These are phyloP conservation scores for Aspergillus leporis DNA, from an alignment of 495 filamentous ascomycete species.

Conservation along the genomic window DNA sequence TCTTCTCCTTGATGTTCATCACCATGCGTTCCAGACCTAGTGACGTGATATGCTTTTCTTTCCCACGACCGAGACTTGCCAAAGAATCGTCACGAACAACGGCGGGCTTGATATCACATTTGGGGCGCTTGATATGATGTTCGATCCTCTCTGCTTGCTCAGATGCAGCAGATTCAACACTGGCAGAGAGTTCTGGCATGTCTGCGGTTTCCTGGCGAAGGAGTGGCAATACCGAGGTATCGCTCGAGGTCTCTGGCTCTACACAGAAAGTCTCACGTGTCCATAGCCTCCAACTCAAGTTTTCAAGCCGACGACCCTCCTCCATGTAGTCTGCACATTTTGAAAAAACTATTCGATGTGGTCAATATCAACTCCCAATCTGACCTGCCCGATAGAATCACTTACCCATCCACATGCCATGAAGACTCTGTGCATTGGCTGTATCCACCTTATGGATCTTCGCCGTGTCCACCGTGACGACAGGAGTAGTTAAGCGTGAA, in stretches of 20 bases:
- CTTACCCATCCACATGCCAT: slow-evolving; percentile 98
- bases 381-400: neutral
- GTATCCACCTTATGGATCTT: slow-evolving; percentile 95
- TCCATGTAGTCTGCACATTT: slow-evolving; percentile 94
- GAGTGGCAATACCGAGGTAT: slow-evolving; percentile 44
- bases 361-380: slow-evolving; percentile 9
- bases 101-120: slow-evolving; percentile 44
- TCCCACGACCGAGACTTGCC: slow-evolving; percentile 60
- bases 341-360: slow-evolving; percentile 70
- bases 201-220: slow-evolving; percentile 53
- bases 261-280: slow-evolving; percentile 96
- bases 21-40: slow-evolving; percentile 88
- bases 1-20: slow-evolving; percentile 77
- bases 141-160: slow-evolving; percentile 72
- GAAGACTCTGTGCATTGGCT: slow-evolving; percentile 85
- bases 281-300: slow-evolving; percentile 95
- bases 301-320: slow-evolving; percentile 88
- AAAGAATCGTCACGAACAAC: slow-evolving; percentile 52
- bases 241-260: slow-evolving; percentile 59
- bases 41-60: slow-evolving; percentile 89
- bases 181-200: slow-evolving; percentile 85
- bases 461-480: slow-evolving; percentile 80
- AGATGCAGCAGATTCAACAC: slow-evolving; percentile 80
- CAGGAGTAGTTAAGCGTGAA: slow-evolving; percentile 63
- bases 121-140: slow-evolving; percentile 56